phyloP scores from a whole-genome alignment of 441 rosid genomes.

The Gossypium schwendimanii region DNA sequence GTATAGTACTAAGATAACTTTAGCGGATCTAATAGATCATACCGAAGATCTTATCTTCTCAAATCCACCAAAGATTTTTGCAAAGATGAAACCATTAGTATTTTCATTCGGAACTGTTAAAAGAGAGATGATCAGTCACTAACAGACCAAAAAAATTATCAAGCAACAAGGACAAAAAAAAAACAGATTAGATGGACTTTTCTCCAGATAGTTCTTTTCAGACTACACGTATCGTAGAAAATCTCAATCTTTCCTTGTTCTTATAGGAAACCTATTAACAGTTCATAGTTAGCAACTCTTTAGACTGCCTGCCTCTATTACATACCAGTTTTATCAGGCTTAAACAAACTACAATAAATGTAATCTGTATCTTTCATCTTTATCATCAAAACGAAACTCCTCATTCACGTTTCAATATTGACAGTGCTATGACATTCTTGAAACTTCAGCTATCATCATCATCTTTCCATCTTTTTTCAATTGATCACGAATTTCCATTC shows the following conservation, averaged over 20 bases:
- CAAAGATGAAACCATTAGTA: slow-evolving; percentile 71
- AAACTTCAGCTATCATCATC: not conserved
- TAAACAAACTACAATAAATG: not conserved
- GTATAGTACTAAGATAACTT: slow-evolving; percentile 13
- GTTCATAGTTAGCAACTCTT: not conserved
- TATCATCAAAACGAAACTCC: not conserved
- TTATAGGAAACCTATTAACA: not conserved
- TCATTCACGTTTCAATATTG: not conserved
- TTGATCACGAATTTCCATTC: not conserved
- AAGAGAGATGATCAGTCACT: not conserved
- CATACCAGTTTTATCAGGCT: not conserved
- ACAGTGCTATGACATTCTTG: not conserved
- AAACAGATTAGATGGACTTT: not conserved
- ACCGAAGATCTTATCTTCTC: slow-evolving; percentile 88
- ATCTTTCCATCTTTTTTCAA: not conserved
- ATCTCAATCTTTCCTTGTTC: not conserved
- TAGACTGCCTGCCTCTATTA: not conserved
- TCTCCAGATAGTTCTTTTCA: not conserved
- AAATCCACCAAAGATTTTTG: slow-evolving; percentile 91
- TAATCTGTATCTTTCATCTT: not conserved
- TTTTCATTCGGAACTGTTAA: slow-evolving; percentile 47
- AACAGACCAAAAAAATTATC: not conserved
- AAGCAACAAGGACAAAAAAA: not conserved
- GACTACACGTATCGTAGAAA: not conserved
- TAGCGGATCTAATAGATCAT: slow-evolving; percentile 28